These are phyloP conservation scores for Cruciata laevipes DNA, from an alignment of 257 asterid genomes.

Conservation along the genomic window DNA sequence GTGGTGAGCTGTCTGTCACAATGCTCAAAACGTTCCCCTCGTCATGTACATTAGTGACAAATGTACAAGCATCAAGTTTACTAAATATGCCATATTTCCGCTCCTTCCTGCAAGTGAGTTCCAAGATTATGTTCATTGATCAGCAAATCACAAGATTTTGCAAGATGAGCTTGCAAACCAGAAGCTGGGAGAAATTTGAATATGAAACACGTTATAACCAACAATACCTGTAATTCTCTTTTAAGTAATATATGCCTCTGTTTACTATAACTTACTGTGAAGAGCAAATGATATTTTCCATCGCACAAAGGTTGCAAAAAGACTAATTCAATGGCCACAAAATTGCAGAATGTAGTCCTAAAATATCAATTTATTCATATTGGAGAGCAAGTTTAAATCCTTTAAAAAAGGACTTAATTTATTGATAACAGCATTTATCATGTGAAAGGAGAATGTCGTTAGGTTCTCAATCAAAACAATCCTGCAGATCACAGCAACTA, in stretches of 20 bases:
- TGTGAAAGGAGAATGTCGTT: too few species aligned
- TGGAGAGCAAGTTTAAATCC: neutral
- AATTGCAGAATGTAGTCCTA: neutral
- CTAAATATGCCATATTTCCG: slow-evolving; percentile 85
- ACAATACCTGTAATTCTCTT: neutral
- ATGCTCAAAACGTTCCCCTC: slow-evolving; percentile 87
- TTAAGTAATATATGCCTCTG: neutral
- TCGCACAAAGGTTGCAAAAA: neutral
- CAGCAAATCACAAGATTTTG: neutral
- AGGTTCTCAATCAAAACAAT: too few species aligned
- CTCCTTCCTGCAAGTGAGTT: slow-evolving; percentile 55
- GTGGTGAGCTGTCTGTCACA: slow-evolving; percentile 92
- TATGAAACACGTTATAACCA: neutral
- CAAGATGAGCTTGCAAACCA: neutral
- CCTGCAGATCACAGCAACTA: too few species aligned
- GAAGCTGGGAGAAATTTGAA: neutral
- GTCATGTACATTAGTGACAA: slow-evolving; percentile 60
- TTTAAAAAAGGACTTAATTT: slow-evolving; percentile 4
- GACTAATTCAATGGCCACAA: neutral
- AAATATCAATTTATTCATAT: neutral
- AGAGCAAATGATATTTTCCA: slow-evolving; percentile 1
- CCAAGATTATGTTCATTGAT: neutral
- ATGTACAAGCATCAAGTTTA: slow-evolving; percentile 84
- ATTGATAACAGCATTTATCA: neutral
- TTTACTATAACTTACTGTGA: neutral